Conservation (phyloP, 2,329 filamentous ascomycete species). For the Colletotrichum costaricense region DNA sequence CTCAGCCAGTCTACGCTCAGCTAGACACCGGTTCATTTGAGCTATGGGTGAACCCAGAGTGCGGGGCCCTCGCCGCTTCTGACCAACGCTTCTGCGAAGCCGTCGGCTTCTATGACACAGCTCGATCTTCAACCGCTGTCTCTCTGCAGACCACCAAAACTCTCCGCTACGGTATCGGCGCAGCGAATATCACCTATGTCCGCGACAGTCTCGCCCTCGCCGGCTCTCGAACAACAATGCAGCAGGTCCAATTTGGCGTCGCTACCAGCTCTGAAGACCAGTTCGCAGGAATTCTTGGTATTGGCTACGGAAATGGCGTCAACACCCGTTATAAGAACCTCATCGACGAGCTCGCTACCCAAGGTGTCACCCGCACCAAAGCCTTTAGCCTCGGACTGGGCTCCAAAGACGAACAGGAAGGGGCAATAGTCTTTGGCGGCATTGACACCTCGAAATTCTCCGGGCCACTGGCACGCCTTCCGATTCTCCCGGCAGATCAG, state of each 20-base stretch:
- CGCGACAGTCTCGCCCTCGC: constrained; percentile 57
- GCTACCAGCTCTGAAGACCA: constrained; percentile 62
- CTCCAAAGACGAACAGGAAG: constrained; percentile 67
- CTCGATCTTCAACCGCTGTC: constrained; percentile 52
- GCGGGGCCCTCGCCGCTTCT: constrained; percentile 54
- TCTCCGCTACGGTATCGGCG: constrained; percentile 63
- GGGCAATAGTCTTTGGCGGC: constrained; percentile 76
- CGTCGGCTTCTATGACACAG: constrained; percentile 56
- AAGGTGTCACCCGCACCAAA: constrained; percentile 67
- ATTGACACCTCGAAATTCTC: constrained; percentile 73
- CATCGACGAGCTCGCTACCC: constrained; percentile 60
- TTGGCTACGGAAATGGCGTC: constrained; percentile 71
- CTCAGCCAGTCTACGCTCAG: constrained; percentile 64
- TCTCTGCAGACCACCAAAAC: constrained; percentile 49
- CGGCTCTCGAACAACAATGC: constrained; percentile 49
- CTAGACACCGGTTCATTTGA: constrained; percentile 71
- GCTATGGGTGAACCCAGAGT: constrained; percentile 72
- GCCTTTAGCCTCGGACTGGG: constrained; percentile 76
- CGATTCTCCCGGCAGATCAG: constrained; percentile 65
- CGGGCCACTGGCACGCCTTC: constrained; percentile 68
- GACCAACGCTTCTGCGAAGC: constrained; percentile 59
- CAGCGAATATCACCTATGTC: constrained; percentile 62
- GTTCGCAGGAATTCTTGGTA: constrained; percentile 75
- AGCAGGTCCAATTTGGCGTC: constrained; percentile 74
- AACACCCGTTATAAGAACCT: constrained; percentile 63